Base-by-base conservation (phyloP, 495 filamentous ascomycete genomes). In the Gamarada debralockiae region DNA sequence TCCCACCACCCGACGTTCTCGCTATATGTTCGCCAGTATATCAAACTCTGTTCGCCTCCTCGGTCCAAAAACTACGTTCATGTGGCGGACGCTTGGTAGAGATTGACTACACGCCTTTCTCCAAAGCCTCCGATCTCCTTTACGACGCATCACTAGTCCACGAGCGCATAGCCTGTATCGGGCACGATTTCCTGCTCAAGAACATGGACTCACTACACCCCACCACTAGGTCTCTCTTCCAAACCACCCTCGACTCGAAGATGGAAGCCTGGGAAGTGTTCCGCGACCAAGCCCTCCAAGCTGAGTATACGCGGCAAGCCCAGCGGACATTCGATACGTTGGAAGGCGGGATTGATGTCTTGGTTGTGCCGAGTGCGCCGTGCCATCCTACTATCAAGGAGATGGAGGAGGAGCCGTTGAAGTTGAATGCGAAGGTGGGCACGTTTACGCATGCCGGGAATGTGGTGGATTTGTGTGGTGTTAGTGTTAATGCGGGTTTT, bases 391-490 rank as follows among this genome's bases (percentile, higher is more conserved):
- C 76, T 2, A 75, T 85, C 3, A 61, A 72, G 41, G 73, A 82
- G 57, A 79, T 85, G 56, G 60, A 70, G 17, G 70, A 66, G 9
- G 77, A 84, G 48, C 82, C 82, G 0, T 62, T 87, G 34, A 52
- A 17, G 17, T 65, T 73, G 48, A 87, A 87, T 56, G 74, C 73
- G 2, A 62, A 70, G 17, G 56, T 85, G 10, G 82, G 83, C 4
- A 75, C 70, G 15, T 86, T 84, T 52, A 81, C 82, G 6, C 82
- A 87, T 62, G 81, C 72, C 44, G 83, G 72, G 3, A 86, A 87
- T 56, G 81, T 86, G 42, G 65, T 86, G 10, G 83, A 87, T 67
- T 62, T 85, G 48, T 85, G 80, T 62, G 83, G 72, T 4, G 66
- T 81, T 18, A 76, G 77, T 31, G 72, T 86, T 20, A 79, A 79